Base-by-base conservation (phyloP, 352 stramenopile species). In the Globisporangium recalcitrans region DNA sequence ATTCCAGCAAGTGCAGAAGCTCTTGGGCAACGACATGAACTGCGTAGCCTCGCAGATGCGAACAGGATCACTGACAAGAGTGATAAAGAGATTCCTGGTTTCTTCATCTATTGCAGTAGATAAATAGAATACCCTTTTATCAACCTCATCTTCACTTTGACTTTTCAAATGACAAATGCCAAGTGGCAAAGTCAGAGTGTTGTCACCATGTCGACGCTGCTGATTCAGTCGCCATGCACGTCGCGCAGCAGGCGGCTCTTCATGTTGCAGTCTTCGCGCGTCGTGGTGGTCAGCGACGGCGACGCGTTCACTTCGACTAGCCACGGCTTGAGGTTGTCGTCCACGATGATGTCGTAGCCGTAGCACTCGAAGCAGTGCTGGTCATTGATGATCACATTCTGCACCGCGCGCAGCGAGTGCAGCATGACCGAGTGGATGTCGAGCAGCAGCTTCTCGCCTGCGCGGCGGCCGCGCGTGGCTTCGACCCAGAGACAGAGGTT, bases 311-410 rank as follows among this genome's bases (percentile, higher is more conserved):
- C 92, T 67, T 98, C 93, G 11, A 97, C 80, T 22, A 98, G 78
- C 92, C 93, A 98, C 13, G 91, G 88, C 72, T 97, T 97, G 40
- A 98, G 82, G 11, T 85, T 77, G 42, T 87, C 81, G 75, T 98
- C 93, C 46, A 98, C 74, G 55, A 98, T 95, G 52, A 98, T 91
- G 71, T 98, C 93, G 74, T 97, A 98, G 58, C 93, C 93, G 66
- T 98, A 98, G 65, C 90, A 96, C 69, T 98, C 93, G 65, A 97
- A 98, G 81, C 93, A 97, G 68, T 98, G 90, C 52, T 78, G 58
- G 73, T 98, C 90, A 69, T 96, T 97, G 61, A 97, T 98, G 68
- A 98, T 96, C 47, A 97, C 84, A 47, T 90, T 71, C 73, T 98
- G 90, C 11, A 98, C 93, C 21, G 90, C 87, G 51, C 67, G 75